phyloP scores from a whole-genome alignment of 1,284 basidiomycete genomes.

The Wolfiporia cocos region DNA sequence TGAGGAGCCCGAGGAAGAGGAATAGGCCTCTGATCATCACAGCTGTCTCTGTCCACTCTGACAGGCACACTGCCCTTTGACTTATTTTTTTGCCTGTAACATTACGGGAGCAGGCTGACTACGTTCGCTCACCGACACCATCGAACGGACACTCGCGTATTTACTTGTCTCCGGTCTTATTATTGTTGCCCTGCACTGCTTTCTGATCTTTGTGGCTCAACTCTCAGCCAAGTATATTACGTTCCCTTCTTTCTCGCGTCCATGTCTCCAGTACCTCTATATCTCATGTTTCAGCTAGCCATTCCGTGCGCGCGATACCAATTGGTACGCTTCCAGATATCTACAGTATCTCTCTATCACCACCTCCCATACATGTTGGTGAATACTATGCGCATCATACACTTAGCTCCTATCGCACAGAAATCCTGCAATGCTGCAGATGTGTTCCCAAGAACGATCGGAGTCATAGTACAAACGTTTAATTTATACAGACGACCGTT shows the following conservation, averaged over 20 bases:
- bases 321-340: not conserved
- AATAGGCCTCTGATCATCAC: not conserved
- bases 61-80: not conserved
- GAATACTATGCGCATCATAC: not conserved
- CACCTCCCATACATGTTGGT: not conserved
- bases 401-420: not conserved
- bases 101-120: not conserved
- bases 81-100: not conserved
- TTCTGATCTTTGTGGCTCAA: not conserved
- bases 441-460: too few species aligned
- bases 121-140: not conserved
- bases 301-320: not conserved
- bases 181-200: not conserved
- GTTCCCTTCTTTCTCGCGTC: not conserved
- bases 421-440: too few species aligned
- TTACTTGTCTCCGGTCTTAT: not conserved
- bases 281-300: not conserved
- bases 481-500: too few species aligned
- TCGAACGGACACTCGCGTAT: not conserved
- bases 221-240: not conserved
- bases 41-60: not conserved
- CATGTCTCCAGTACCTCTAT: not conserved
- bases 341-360: not conserved
- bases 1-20: conserved; percentile 69
- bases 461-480: too few species aligned